phyloP scores from a whole-genome alignment of 345 rosid genomes.

The Boechera retrofracta region DNA sequence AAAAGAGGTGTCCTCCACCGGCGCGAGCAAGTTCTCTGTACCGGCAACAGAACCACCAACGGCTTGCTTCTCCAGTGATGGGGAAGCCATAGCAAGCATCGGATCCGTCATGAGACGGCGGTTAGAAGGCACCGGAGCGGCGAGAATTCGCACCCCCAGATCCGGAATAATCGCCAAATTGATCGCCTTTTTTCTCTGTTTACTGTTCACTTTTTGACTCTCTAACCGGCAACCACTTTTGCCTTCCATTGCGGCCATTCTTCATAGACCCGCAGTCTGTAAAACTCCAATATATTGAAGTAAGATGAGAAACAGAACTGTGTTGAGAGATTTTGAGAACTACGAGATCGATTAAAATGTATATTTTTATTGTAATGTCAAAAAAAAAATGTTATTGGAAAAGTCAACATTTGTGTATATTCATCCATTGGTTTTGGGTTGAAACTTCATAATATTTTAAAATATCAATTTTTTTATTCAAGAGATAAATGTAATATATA shows the following conservation, averaged over 20 bases:
- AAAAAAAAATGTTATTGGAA: background rate
- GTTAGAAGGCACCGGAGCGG: no score
- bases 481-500: background rate
- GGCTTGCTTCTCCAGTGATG: no score
- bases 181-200: no score
- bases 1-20: no score
- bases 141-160: no score
- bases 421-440: background rate
- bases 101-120: no score
- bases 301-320: background rate
- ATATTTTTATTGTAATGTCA: background rate
- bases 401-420: background rate
- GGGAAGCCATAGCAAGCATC: no score
- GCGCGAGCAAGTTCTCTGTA: no score
- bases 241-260: conserved; percentile 85
- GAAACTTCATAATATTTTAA: background rate
- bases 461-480: background rate
- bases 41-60: no score
- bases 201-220: no score
- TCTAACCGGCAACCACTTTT: no score
- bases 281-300: background rate
- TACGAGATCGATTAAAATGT: background rate
- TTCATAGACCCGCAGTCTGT: conserved; percentile 97
- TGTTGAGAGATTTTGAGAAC: background rate
- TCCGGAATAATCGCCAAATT: no score